Evolutionary conservation across 345 rosid genomes (phyloP).

Genomic region (Orychophragmus violaceus): DNA sequence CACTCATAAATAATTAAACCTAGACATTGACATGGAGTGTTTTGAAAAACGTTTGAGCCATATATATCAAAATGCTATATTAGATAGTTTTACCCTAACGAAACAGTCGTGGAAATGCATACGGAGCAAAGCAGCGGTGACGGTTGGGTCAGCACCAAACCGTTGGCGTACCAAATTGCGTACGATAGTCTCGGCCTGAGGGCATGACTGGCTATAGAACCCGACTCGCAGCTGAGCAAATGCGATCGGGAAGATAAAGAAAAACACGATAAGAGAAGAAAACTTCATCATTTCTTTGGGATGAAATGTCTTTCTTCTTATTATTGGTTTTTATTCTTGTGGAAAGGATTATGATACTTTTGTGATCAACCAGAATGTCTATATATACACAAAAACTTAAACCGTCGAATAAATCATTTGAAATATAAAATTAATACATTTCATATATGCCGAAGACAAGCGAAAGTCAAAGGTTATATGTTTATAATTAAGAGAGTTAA

Average conservation of each 20-base stretch:
- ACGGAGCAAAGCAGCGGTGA: conserved; percentile 69
- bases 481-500: background rate
- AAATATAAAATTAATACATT: background rate
- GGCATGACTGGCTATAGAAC: conserved; percentile 55
- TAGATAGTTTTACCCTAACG: conserved; percentile 41
- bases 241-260: conserved; percentile 31
- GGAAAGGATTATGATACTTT: background rate
- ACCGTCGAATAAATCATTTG: background rate
- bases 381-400: conserved; percentile 11
- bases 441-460: background rate
- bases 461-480: conserved; percentile 14
- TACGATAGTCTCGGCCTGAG: conserved; percentile 56
- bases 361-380: background rate
- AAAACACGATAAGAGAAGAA: conserved; percentile 23
- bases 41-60: background rate
- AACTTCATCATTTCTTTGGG: conserved; percentile 15
- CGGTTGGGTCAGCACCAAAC: conserved; percentile 37
- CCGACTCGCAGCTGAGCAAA: conserved; percentile 48
- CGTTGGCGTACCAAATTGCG: conserved; percentile 32
- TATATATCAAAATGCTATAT: background rate
- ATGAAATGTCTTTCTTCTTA: background rate
- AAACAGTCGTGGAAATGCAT: conserved; percentile 90
- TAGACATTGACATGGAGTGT: background rate
- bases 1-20: background rate
- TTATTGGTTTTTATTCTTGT: background rate